Conservation (phyloP, 2,329 filamentous ascomycete genomes). For the Elsinoe ampelina region DNA sequence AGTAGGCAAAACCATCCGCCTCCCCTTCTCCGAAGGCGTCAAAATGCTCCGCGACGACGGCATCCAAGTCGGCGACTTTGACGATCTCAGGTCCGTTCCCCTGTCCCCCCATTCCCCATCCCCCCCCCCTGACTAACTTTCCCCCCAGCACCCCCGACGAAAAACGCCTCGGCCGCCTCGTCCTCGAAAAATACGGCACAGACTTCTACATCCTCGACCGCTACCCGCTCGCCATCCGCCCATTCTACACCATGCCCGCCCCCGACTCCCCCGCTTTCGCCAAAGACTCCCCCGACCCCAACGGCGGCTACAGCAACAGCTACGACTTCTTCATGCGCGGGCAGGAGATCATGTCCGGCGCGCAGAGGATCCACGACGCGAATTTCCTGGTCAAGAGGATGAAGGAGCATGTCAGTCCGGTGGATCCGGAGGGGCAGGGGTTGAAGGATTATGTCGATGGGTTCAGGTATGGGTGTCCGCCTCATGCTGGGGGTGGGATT, state of each 20-base stretch:
- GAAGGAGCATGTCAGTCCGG: constrained; percentile 45
- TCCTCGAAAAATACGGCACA: constrained; percentile 80
- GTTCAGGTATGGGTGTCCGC: constrained; percentile 55
- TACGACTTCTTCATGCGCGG: constrained; percentile 66
- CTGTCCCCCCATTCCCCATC: constrained; percentile 22
- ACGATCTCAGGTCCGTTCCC: constrained; percentile 52
- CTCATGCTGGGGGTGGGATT: constrained; percentile 56
- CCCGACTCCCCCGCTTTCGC: constrained; percentile 46
- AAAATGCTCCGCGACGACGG: constrained; percentile 68
- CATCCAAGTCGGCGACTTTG: constrained; percentile 64
- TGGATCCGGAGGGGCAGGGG: constrained; percentile 50
- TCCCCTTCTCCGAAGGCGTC: constrained; percentile 71
- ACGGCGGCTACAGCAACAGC: constrained; percentile 51
- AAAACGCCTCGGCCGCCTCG: constrained; percentile 77
- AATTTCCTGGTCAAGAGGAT: constrained; percentile 49
- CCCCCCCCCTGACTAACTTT: not conserved
- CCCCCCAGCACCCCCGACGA: constrained; percentile 59
- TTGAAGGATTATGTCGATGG: constrained; percentile 56
- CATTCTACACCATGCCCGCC: constrained; percentile 85
- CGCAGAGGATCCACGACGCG: constrained; percentile 57
- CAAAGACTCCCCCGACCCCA: constrained; percentile 31
- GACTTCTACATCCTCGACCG: constrained; percentile 98
- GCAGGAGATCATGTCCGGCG: constrained; percentile 59
- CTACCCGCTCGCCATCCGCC: constrained; percentile 79
- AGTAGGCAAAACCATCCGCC: constrained; percentile 62